phyloP scores from a whole-genome alignment of 768 basidiomycete species.

The Mycena vulgaris region DNA sequence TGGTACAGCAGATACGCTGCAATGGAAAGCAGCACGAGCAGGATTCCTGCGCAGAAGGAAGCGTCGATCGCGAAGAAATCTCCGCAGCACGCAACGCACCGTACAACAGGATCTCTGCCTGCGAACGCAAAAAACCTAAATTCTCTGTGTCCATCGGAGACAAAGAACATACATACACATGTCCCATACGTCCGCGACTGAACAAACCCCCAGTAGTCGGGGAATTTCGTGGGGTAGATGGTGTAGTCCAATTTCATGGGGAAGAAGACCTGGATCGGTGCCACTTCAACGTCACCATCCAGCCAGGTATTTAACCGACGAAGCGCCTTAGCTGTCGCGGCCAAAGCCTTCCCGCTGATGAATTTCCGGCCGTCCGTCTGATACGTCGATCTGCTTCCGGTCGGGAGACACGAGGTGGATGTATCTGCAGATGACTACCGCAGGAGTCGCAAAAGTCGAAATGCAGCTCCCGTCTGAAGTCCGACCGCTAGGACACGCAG shows the following conservation, averaged over 20 bases:
- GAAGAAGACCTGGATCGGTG: not conserved
- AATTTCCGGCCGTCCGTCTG: too few species aligned
- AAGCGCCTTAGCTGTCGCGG: too few species aligned
- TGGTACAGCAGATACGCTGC: not conserved
- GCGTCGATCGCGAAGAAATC: too few species aligned
- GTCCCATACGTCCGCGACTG: not conserved
- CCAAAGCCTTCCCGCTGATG: too few species aligned
- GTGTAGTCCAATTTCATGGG: not conserved
- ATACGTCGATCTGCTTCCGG: too few species aligned
- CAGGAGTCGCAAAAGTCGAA: too few species aligned
- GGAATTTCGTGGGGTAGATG: not conserved
- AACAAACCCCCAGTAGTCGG: not conserved
- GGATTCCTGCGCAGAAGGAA: not conserved
- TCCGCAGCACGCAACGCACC: not conserved
- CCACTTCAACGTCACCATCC: not conserved
- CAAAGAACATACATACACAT: not conserved
- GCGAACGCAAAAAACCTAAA: not conserved
- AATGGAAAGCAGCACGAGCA: not conserved
- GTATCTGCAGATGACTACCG: too few species aligned
- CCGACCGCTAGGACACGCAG: too few species aligned
- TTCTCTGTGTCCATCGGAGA: not conserved
- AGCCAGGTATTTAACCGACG: not conserved
- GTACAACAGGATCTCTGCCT: conserved; percentile 12
- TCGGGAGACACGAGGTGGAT: too few species aligned
- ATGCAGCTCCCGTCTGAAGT: too few species aligned